A percentile compares a stretch with the other conserved stretches of the same genome.
Conservation (phyloP, 768 basidiomycete genomes). For the Psilocybe sp. region DNA sequence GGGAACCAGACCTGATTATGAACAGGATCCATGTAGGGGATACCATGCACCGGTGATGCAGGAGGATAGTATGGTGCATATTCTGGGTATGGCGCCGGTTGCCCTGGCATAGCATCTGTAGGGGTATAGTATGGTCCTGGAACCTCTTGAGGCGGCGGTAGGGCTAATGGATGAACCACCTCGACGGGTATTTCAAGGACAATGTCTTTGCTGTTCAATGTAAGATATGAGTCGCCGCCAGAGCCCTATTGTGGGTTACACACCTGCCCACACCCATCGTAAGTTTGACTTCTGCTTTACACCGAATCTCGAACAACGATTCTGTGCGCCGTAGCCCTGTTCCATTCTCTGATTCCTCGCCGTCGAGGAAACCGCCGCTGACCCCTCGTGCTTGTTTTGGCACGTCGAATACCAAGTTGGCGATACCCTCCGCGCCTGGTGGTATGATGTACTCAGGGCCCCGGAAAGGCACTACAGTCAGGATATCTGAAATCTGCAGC, state of each 20-base stretch:
- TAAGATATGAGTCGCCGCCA: slow-evolving; percentile 3
- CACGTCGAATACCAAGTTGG: slow-evolving; percentile 78
- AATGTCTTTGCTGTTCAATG: slow-evolving; percentile 62
- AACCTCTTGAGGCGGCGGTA: slow-evolving; percentile 37
- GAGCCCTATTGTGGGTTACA: background rate
- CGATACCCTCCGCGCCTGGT: slow-evolving; percentile 75
- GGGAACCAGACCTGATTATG: slow-evolving; percentile 54
- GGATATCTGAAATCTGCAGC: slow-evolving; percentile 63
- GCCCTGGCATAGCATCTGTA: slow-evolving; percentile 13
- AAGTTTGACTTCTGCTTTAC: slow-evolving; percentile 59
- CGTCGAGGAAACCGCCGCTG: slow-evolving; percentile 54
- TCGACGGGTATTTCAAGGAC: slow-evolving; percentile 60
- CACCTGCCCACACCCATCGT: slow-evolving; percentile 74
- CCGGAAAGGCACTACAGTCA: slow-evolving; percentile 67
- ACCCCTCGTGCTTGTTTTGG: slow-evolving; percentile 64
- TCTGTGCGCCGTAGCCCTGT: slow-evolving; percentile 35
- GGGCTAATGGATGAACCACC: slow-evolving; percentile 61
- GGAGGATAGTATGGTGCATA: slow-evolving; percentile 30
- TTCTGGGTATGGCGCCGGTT: slow-evolving; percentile 20
- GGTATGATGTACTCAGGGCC: slow-evolving; percentile 73
- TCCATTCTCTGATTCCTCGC: slow-evolving; percentile 31
- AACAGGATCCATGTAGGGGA: slow-evolving; percentile 35
- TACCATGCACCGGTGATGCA: slow-evolving; percentile 34
- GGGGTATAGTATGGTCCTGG: slow-evolving; percentile 13
- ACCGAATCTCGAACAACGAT: slow-evolving; percentile 67